Base-by-base conservation (phyloP, 129 eudicot species). In the Flaveria sonorensis region DNA sequence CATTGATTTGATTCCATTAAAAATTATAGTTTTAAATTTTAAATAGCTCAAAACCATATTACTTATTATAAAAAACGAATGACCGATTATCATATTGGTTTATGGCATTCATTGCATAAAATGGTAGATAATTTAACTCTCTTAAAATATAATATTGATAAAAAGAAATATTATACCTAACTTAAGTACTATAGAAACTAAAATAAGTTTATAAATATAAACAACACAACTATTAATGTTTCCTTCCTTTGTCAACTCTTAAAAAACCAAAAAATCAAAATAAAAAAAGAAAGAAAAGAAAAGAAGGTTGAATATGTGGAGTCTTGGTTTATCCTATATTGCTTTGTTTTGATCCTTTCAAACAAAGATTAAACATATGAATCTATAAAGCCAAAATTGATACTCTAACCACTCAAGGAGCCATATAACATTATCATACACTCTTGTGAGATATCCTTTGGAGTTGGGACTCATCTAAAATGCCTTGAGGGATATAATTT, bases 371-470 rank as follows among this genome's bases (percentile, higher is more conserved):
- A 21, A 13, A 70, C 71, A 46, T 30, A 78, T 60, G 19, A 69
- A 77, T 77, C 59, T 43, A 77, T 52, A 55, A 40, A 51, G 26
- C 28, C 69, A 57, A 16, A 75, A 69, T 56, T 43, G 71, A 78
- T 78, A 48, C 76, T 70, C 77, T 61, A 70, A 46, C 71, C 51
- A 45, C 77, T 60, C 82, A 62, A 71, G 71, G 57, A 60, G 71
- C 71, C 52, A 70, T 36, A 69, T 16, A 68, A 55, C 75, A 68
- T 72, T 52, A 75, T 75, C 72, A 30, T 64, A 62, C 26, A 47
- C 46, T 43, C 20, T 63, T 63, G 69, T 63, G 46, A 62, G 45
- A 62, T 62, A 62, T 62, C 43, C 45, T 28, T 62, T 62, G 20
- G 68, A 62, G 7, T 28, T 62, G 30, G 45, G 68, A 62, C 7